Percentiles rank a stretch among this genome's conserved stretches.
phyloP scores from a whole-genome alignment of 495 filamentous ascomycete species.

The Cudoniella acicularis region DNA sequence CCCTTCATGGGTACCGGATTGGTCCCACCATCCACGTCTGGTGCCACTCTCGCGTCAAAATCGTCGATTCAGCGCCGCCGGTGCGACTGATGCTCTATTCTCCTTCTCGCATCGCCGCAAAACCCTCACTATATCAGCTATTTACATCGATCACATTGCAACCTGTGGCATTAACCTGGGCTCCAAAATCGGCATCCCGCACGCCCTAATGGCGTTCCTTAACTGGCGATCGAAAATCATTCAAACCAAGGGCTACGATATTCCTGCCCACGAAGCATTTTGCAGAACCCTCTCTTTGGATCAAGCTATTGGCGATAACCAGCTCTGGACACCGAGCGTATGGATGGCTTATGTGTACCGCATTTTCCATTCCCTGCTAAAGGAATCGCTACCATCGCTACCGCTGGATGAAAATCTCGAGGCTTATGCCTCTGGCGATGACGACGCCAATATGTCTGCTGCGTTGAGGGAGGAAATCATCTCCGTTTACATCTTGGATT shows the following conservation, averaged over 20 bases:
- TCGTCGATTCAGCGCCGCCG: constrained; percentile 25
- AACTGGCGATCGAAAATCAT: constrained; percentile 25
- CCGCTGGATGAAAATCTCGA: constrained; percentile 21
- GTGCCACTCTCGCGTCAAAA: constrained; percentile 10
- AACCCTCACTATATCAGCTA: constrained; percentile 25
- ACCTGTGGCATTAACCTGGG: constrained; percentile 22
- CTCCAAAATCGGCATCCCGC: constrained; percentile 16
- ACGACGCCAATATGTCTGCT: neutral
- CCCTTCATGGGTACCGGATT: constrained; percentile 32
- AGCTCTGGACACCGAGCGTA: too few relatives aligned
- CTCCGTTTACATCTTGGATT: neutral
- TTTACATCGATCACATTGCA: constrained; percentile 24
- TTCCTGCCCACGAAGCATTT: constrained; percentile 19
- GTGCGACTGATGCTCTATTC: constrained; percentile 15
- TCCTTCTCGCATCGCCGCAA: constrained; percentile 16
- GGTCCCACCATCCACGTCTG: constrained; percentile 25
- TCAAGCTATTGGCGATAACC: constrained; percentile 13
- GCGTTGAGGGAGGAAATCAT: neutral
- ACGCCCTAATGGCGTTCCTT: constrained; percentile 30
- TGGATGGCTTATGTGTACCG: constrained; percentile 18
- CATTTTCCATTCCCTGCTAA: constrained; percentile 25
- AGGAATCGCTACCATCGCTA: constrained; percentile 20
- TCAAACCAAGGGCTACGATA: constrained; percentile 2
- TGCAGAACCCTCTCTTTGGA: constrained; percentile 27
- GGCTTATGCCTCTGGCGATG: constrained; percentile 6